Evolutionary conservation across 257 asterid species (phyloP).

Genomic region (Fraxinus americana): DNA sequence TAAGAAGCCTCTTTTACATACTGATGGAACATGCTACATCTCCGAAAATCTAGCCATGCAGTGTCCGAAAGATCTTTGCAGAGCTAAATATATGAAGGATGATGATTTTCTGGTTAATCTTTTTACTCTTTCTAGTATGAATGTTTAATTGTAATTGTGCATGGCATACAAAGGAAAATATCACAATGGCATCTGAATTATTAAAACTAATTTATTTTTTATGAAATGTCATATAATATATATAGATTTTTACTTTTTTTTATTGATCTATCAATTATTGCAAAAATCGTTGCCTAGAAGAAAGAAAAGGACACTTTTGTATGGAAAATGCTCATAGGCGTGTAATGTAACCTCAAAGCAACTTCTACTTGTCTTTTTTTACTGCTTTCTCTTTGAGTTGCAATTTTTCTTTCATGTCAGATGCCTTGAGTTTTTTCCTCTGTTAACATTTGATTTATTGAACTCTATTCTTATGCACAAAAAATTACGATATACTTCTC

Average conservation of each 20-base stretch:
- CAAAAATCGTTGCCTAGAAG: neutral
- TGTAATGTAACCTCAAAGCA: neutral
- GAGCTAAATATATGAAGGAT: conserved; percentile 41
- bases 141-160: neutral
- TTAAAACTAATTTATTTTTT: neutral
- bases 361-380: neutral
- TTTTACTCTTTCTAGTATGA: neutral
- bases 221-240: too few species aligned
- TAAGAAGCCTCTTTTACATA: conserved; percentile 60
- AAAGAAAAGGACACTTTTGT: neutral
- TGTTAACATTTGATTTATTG: neutral
- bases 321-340: neutral
- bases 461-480: neutral
- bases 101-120: conserved; percentile 47
- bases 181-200: neutral
- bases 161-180: conserved; percentile 7
- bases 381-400: neutral
- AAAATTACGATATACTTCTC: neutral
- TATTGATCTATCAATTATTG: too few species aligned
- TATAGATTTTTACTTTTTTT: too few species aligned
- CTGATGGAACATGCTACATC: conserved; percentile 90
- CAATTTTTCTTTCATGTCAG: neutral
- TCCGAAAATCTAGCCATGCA: conserved; percentile 76
- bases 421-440: neutral
- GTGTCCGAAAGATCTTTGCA: conserved; percentile 57